phyloP scores from a whole-genome alignment of 1,284 basidiomycete genomes.

The Sanghuangporus baumii region DNA sequence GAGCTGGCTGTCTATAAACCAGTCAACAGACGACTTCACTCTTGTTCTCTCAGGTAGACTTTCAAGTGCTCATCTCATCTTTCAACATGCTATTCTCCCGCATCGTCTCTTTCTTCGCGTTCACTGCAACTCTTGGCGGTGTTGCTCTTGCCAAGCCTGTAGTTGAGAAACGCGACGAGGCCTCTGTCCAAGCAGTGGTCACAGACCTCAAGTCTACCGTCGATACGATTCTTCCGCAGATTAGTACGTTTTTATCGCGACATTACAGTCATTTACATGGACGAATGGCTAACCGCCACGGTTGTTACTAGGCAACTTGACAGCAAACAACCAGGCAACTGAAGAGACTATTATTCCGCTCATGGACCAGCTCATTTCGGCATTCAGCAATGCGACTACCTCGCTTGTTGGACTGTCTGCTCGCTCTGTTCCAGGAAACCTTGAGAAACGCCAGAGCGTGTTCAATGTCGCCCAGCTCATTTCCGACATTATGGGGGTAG shows the following conservation, averaged over 20 bases:
- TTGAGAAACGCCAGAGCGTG: constrained; percentile 23
- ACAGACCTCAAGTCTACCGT: constrained; percentile 1
- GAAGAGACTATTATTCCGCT: constrained; percentile 27
- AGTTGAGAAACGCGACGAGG: not conserved
- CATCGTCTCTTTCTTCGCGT: constrained; percentile 4
- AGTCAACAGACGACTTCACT: not conserved
- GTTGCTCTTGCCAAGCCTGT: not conserved
- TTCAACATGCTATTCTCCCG: constrained; percentile 11
- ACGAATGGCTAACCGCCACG: not conserved
- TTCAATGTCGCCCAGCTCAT: constrained; percentile 26
- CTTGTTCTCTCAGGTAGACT: not conserved
- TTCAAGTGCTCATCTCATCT: not conserved
- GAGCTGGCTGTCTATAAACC: not conserved
- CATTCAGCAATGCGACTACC: constrained; percentile 23
- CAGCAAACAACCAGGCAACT: constrained; percentile 21
- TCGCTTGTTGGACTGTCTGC: constrained; percentile 15
- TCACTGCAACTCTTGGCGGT: not conserved
- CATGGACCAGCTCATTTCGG: constrained; percentile 23
- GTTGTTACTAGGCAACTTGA: constrained; percentile 21
- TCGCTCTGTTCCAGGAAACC: constrained; percentile 10
- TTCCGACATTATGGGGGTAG: constrained; percentile 22
- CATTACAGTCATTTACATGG: not conserved
- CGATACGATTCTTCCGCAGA: constrained; percentile 4
- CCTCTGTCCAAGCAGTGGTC: not conserved
- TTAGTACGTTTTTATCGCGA: constrained; percentile 6